phyloP scores from a whole-genome alignment of 78 protist genomes.

The Cyanophora paradoxa region DNA sequence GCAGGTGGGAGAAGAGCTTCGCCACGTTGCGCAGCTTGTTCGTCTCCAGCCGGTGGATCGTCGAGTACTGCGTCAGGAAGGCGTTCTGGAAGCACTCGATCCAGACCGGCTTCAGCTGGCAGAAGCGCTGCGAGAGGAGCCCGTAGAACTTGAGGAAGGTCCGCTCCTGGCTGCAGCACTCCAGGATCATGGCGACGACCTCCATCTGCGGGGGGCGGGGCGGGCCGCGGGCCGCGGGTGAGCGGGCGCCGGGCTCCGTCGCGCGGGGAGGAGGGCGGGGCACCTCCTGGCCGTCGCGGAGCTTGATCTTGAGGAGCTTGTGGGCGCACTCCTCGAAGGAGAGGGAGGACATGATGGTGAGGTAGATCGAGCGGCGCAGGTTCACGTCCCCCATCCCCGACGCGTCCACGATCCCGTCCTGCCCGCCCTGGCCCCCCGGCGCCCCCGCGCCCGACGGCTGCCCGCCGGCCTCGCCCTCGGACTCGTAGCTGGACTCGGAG shows the following conservation, averaged over 20 bases:
- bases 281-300: constrained; percentile 7
- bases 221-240: no score
- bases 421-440: constrained; percentile 31
- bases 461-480: constrained; percentile 6
- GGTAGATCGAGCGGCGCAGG: constrained; percentile 78
- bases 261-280: no score
- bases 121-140: neutral
- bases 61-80: constrained; percentile 55
- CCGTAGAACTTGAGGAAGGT: constrained; percentile 14
- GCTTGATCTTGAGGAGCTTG: constrained; percentile 70
- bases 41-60: constrained; percentile 86
- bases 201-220: constrained; percentile 61
- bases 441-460: constrained; percentile 17
- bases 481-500: neutral
- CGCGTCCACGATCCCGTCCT: constrained; percentile 35
- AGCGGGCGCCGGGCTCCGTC: no score
- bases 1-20: constrained; percentile 58
- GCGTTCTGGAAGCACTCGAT: constrained; percentile 25
- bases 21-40: constrained; percentile 72
- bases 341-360: constrained; percentile 72
- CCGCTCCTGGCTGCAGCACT: constrained; percentile 80
- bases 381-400: constrained; percentile 64
- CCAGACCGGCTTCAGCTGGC: constrained; percentile 6
- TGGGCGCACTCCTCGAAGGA: constrained; percentile 89
- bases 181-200: constrained; percentile 83